phyloP scores from a whole-genome alignment of 2,329 filamentous ascomycete genomes.

The Camptophora hylomeconis region DNA sequence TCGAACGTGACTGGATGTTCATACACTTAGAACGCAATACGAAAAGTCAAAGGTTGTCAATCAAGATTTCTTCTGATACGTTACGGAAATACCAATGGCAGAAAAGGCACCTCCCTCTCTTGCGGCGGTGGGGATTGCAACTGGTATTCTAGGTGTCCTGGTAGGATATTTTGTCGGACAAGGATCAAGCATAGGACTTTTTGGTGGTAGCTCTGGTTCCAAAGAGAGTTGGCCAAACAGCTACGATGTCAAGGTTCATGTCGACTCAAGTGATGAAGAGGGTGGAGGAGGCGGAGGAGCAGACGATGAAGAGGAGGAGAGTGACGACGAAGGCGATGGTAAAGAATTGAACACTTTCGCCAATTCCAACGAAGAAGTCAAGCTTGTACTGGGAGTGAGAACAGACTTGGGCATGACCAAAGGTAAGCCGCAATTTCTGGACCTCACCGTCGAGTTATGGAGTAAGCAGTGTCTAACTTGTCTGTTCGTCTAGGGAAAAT shows the following conservation, averaged over 20 bases:
- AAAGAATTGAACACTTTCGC: slow-evolving; percentile 35
- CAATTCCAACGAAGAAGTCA: slow-evolving; percentile 67
- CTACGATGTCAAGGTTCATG: slow-evolving; percentile 36
- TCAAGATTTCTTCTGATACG: too few relatives aligned
- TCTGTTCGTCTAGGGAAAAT: slow-evolving; percentile 61
- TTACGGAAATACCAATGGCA: too few relatives aligned
- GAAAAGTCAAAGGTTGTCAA: too few relatives aligned
- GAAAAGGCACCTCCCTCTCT: slow-evolving; percentile 16
- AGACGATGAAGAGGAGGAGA: slow-evolving; percentile 40
- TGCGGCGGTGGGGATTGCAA: slow-evolving; percentile 14
- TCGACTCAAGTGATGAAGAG: slow-evolving; percentile 29
- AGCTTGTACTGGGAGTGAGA: slow-evolving; percentile 80
- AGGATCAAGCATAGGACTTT: slow-evolving; percentile 58
- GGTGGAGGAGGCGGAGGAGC: slow-evolving; percentile 12
- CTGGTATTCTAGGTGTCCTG: slow-evolving; percentile 44
- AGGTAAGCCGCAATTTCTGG: slow-evolving; percentile 52
- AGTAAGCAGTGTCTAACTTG: slow-evolving; percentile 3
- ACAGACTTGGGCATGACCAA: slow-evolving; percentile 97
- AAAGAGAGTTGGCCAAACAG: slow-evolving; percentile 40
- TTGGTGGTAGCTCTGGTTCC: slow-evolving; percentile 26
- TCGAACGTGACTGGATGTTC: too few relatives aligned
- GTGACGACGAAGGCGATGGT: slow-evolving; percentile 51
- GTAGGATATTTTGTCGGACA: slow-evolving; percentile 63
- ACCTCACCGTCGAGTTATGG: too few relatives aligned
- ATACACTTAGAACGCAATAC: too few relatives aligned